Evolutionary conservation across 306 rosid species (phyloP).

Genomic region (cucumber (Cucumis sativus)): DNA sequence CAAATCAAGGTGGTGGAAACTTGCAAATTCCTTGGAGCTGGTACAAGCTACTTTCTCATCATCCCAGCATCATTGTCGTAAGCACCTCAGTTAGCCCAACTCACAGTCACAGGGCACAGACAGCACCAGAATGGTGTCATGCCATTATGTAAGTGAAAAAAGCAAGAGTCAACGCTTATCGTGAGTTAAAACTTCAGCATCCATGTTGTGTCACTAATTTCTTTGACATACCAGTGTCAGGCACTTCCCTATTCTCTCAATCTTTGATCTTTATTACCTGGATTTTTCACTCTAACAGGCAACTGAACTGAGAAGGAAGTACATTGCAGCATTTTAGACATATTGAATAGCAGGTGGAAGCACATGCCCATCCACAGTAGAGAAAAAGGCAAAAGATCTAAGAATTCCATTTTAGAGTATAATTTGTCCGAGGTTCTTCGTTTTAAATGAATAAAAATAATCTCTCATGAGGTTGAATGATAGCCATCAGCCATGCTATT

Average conservation of each 20-base stretch:
- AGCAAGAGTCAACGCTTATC: slow-evolving; percentile 48
- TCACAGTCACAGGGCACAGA: slow-evolving; percentile 22
- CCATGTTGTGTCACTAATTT: not conserved
- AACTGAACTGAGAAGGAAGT: not conserved
- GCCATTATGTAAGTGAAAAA: slow-evolving; percentile 49
- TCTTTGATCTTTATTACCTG: not conserved
- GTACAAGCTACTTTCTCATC: slow-evolving; percentile 43
- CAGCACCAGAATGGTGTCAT: slow-evolving; percentile 22
- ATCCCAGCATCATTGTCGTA: slow-evolving; percentile 54
- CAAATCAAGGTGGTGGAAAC: slow-evolving; percentile 37
- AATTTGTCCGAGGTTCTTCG: not conserved
- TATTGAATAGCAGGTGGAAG: not conserved
- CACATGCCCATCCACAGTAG: not conserved
- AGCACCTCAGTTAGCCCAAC: slow-evolving; percentile 45
- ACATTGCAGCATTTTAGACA: not conserved
- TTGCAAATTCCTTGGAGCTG: slow-evolving; percentile 52
- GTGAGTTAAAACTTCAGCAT: slow-evolving; percentile 81
- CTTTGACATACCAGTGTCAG: not conserved
- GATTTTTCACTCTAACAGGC: not conserved
- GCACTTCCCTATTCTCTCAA: not conserved
- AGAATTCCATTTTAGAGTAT: not conserved
- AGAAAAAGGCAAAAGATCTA: not conserved
- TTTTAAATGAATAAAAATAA: no score
- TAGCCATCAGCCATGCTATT: no score
- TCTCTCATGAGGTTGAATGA: not conserved